Evolutionary conservation across 2,329 filamentous ascomycete genomes (phyloP), one percentile per base, ranked within the genome.

Genomic region (Arthroderma sp.): DNA sequence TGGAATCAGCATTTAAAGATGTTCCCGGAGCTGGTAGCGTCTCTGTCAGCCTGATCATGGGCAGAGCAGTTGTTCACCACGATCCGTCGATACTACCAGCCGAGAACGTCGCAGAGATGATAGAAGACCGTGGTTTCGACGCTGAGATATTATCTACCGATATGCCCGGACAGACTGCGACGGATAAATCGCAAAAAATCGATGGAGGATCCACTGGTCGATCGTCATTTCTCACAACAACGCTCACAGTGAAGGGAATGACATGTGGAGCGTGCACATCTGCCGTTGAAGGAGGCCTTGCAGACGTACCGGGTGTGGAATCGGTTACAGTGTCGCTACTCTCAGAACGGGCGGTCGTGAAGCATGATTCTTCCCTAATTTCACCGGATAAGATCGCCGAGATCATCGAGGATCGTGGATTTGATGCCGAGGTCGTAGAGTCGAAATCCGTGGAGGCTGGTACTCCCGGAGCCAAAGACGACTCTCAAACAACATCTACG

Each of bases 1-100:
- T 98, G 54, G 89, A 96, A 72, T 78, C 82, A 48, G 91, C 84
- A 53, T 94, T 98, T 68, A 83, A 86, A 57, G 78, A 76, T 53
- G 75, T 94, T 4, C 72, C 82, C 34, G 89, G 91, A 44, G 80
- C 91, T 6, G 84, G 83, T 51, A 86, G 75, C 54, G 86, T 96
- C 48, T 93, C 87, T 6, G 83, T 98, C 56, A 94, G 86, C 61
- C 70, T 98, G 55, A 83, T 95, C 45, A 94, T 95, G 79, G 88
- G 94, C 64, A 80, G 89, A 48, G 91, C 89, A n/a, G 88, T 96
- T 36, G 73, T 96, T 32, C 82, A 88, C 65, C 91, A 98, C 66
- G 83, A 96, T 63, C 78, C 86, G 1, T 68, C 74, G 45, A 74
- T 76, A 43, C 75, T 96, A 43, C 68, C 85, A 9, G 75, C 86